A percentile compares a stretch with the other conserved stretches of the same genome.
Conservation (phyloP, 495 filamentous ascomycete genomes). For the Glutinoglossum americanum region DNA sequence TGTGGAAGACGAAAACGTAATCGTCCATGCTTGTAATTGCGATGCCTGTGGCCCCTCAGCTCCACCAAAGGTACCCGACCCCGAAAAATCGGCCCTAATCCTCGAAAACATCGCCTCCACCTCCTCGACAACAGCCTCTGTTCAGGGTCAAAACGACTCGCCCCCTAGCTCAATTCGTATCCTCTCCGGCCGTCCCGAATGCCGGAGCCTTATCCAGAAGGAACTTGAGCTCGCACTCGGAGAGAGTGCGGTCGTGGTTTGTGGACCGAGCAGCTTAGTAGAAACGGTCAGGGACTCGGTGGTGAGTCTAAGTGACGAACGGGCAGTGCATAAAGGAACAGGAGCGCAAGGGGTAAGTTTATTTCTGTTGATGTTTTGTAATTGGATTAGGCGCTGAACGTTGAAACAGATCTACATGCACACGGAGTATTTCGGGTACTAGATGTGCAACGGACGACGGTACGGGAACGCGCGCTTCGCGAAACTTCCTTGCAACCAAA, state of each 20-base stretch:
- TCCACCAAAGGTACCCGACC: background rate
- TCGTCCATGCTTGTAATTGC: conserved; percentile 14
- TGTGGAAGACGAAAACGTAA: conserved; percentile 25
- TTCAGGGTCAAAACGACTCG: background rate
- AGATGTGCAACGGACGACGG: too few species aligned
- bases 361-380: too few species aligned
- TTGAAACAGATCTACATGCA: conserved; percentile 23
- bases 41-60: conserved; percentile 3
- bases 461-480: too few species aligned
- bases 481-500: too few species aligned
- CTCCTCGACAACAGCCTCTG: background rate
- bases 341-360: conserved; percentile 55
- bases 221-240: conserved; percentile 52
- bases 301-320: conserved; percentile 55
- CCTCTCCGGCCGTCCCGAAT: conserved; percentile 22
- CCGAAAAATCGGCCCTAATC: background rate
- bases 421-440: conserved; percentile 21
- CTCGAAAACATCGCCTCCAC: background rate
- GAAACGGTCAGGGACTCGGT: conserved; percentile 43
- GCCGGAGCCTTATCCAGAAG: conserved; percentile 25
- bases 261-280: conserved; percentile 47
- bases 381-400: background rate
- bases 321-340: conserved; percentile 78
- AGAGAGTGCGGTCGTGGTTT: conserved; percentile 67
- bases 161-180: background rate